Evolutionary conservation across 2,329 filamentous ascomycete genomes (phyloP).

Genomic region (Bipolaris oryzae): DNA sequence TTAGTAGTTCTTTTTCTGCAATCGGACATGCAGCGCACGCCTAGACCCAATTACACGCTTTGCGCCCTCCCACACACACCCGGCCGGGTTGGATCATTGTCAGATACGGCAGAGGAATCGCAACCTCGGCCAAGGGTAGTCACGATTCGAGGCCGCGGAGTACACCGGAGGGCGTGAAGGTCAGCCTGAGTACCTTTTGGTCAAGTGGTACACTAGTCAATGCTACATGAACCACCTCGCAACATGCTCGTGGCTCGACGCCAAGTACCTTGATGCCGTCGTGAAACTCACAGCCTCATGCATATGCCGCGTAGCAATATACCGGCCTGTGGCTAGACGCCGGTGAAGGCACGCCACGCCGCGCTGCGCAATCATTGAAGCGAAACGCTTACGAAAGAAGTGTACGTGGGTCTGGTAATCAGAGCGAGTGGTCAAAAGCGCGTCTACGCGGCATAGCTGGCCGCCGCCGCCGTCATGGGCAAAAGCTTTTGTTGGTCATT

Average conservation of each 20-base stretch:
- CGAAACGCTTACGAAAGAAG: constrained; percentile 36
- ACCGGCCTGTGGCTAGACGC: constrained; percentile 21
- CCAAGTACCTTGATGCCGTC: constrained; percentile 11
- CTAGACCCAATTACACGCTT: constrained; percentile 38
- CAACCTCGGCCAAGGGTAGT: constrained; percentile 34
- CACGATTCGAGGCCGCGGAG: constrained; percentile 31
- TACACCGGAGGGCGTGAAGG: constrained; percentile 25
- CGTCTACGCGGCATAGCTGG: constrained; percentile 22
- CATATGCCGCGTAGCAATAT: constrained; percentile 23
- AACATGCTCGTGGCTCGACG: constrained; percentile 5
- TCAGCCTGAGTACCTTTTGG: constrained; percentile 18
- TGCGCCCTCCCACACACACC: constrained; percentile 35
- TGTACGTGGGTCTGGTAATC: constrained; percentile 35
- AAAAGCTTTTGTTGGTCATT: constrained; percentile 30
- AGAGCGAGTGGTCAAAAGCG: constrained; percentile 28
- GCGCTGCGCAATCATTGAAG: constrained; percentile 19
- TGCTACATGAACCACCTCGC: constrained; percentile 8
- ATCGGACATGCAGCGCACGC: constrained; percentile 39
- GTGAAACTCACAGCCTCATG: constrained; percentile 27
- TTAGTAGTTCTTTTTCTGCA: constrained; percentile 37
- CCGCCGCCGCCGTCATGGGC: constrained; percentile 11
- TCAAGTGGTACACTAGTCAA: constrained; percentile 20
- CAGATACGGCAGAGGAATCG: constrained; percentile 19
- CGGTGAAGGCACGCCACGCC: constrained; percentile 23
- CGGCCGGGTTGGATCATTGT: constrained; percentile 40